Evolutionary conservation across 2,329 filamentous ascomycete genomes (phyloP), one percentile per base, ranked within the genome.

Genomic region (Diaporthe batatas): DNA sequence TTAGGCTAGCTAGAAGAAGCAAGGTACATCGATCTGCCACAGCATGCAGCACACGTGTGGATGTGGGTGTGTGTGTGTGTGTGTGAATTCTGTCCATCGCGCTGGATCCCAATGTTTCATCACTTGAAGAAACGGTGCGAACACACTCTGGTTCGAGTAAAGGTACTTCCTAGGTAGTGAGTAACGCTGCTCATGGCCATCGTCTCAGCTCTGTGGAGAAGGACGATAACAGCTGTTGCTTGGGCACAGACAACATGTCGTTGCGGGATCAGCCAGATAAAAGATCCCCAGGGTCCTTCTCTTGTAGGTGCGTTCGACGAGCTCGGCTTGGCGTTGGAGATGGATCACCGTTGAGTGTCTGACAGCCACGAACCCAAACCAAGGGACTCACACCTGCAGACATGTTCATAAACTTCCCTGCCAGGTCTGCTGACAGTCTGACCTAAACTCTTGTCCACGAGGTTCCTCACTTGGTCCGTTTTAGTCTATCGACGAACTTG

Each of bases 281-380:
- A n/a, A n/a, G 59, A 49, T 65, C 59, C 29, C 32, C 21, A 65
- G 42, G 21, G 62, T 65, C 62, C 39, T 18, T 64, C 62, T 53
- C n/a, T 11, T 39, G 32, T 25, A 14, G 47, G 62, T 39, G 32
- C 29, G 29, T 29, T 29, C 29, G 12, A 53, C 51, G 62, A 53
- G 62, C 47, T 67, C 53, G 62, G 62, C 47, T 67, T 67, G 62
- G 62, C 47, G 32, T 39, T 53, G n/a, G 47, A 53, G 62, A 53
- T 53, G 21, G 62, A 67, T 67, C 47, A 39, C 47, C 44, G 11
- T 36, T 21, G 16, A 21, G 36, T 42, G 21, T 36, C 59, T 49
- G 58, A 47, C 25, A n/a, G 58, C 39, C 58, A 3, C 14, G 42
- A n/a, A 49, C 44, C n/a, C 34, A 36, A 36, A 36, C 10, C 34